phyloP scores from a whole-genome alignment of 768 basidiomycete species.

The Dioszegia hungarica region DNA sequence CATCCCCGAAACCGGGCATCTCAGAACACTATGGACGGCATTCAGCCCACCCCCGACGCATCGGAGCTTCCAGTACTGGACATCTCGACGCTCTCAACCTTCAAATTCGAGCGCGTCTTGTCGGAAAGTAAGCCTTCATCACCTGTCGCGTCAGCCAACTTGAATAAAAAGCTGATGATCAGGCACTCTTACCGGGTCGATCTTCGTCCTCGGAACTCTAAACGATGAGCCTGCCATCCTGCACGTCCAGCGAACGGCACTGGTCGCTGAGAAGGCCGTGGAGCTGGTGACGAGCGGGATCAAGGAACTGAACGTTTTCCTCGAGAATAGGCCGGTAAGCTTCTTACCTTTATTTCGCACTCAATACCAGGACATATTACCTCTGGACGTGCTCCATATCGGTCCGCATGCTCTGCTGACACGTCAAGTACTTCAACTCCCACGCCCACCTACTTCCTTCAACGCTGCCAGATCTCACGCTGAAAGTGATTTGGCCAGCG shows the following conservation, averaged over 20 bases:
- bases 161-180: slow-evolving; percentile 50
- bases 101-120: slow-evolving; percentile 54
- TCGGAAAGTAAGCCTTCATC: slow-evolving; percentile 30
- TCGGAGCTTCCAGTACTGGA: too few species aligned
- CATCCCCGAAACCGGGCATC: too few species aligned
- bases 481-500: slow-evolving; percentile 80
- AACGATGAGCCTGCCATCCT: slow-evolving; percentile 41
- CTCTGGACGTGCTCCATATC: background rate
- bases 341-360: slow-evolving; percentile 1
- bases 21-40: background rate
- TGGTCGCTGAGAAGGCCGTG: slow-evolving; percentile 22
- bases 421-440: slow-evolving; percentile 69
- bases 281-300: slow-evolving; percentile 18
- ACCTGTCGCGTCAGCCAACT: slow-evolving; percentile 1
- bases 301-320: slow-evolving; percentile 63
- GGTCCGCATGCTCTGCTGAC: background rate
- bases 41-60: background rate
- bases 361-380: slow-evolving; percentile 22
- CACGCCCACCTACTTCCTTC: slow-evolving; percentile 61
- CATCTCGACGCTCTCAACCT: slow-evolving; percentile 50
- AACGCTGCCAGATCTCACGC: slow-evolving; percentile 64
- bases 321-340: slow-evolving; percentile 69
- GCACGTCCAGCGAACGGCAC: slow-evolving; percentile 33
- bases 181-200: slow-evolving; percentile 61
- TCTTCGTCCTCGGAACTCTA: slow-evolving; percentile 67